Base-by-base conservation (phyloP, 2,329 filamentous ascomycete species). In the Trichoderma harzianum region DNA sequence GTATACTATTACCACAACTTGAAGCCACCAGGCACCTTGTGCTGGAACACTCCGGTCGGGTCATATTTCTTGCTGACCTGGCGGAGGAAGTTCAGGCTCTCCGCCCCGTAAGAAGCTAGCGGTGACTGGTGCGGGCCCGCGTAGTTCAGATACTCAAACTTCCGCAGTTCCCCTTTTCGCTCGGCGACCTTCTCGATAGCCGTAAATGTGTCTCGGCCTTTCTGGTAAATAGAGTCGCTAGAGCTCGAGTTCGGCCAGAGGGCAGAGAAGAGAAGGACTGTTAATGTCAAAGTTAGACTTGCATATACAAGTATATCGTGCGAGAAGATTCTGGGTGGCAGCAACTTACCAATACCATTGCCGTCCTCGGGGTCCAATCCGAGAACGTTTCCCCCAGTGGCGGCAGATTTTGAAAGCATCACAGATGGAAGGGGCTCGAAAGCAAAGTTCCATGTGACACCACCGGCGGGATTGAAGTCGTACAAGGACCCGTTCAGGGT, bases 21-120 rank as follows among this genome's bases (percentile, higher is more conserved):
- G 86, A 76, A 78, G 12, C 75, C 76, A 18, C 76, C 75, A 1
- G 70, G 73, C 21, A 76, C 68, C 1, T 64, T 58, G 28, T 39
- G 78, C 75, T 82, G 80, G 47, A 82, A 82, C 12, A 81, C 70
- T 1, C 76, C 75, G 2, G 74, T 47, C 0, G 78, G 79, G 68
- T 83, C 81, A 70, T 81, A 82, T 57, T 79, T 78, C 16, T 72
- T 67, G 3, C 76, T 76, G 6, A 79, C 74, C n/a, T 73, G 24
- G 21, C 39, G 58, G 5, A 69, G 67, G n/a, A 51, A 61, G 3
- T 69, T 12, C 28, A 61, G 21, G 18, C 30, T 69, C 1, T 51
- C 57, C 5, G 39, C 28, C 39, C 67, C 67, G 21, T 69, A 69
- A 7, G 55, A 61, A 36, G 28, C 53, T 24, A 62, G 51, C 39